Evolutionary conservation across 129 eudicot species (phyloP), one percentile per base, ranked within the genome.

Genomic region (Erigeron canadensis): DNA sequence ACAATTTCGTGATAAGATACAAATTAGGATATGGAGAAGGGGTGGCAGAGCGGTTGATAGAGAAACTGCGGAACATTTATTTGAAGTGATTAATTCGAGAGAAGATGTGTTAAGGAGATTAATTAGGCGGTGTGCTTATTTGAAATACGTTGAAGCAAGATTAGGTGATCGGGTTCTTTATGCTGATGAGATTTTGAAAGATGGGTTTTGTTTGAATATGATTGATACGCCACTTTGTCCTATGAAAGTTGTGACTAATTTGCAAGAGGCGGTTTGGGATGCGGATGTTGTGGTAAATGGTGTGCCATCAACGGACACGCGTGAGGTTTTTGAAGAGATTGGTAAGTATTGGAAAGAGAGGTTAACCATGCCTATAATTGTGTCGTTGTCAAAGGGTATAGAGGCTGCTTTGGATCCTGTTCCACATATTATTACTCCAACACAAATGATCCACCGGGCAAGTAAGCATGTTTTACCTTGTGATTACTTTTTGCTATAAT

Each of bases 341-440:
- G 79, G 89, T 22, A 70, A 74, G 71, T 91, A 91, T 77, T 91
- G 97, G 97, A 88, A 91, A 65, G 96, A 91, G 80, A 84, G 96
- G 44, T 75, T 86, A 59, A 82, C 76, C 19, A 45, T 75, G 21
- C 97, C 96, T 0, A 74, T 88, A 18, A 84, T 91, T 12, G 80
- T 91, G 8, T 91, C 96, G 13, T 81, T 88, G 81, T 89, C 97
- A 0, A 91, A 91, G 84, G 97, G 97, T 39, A 88, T 88, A 50
- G 94, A 89, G 79, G 97, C 97, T 50, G 93, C 87, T 63, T 42
- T 91, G 55, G 81, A 80, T 37, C 93, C 96, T 15, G 83, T 78
- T 28, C 96, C 96, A 6, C 89, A 86, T 63, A 91, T 91, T 54
- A 83, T 91, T 16, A 91, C 97, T 15, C 97, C 96, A 2, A 88